Conservation (phyloP, 139 green algal genomes). For the Ulvella scutata region DNA sequence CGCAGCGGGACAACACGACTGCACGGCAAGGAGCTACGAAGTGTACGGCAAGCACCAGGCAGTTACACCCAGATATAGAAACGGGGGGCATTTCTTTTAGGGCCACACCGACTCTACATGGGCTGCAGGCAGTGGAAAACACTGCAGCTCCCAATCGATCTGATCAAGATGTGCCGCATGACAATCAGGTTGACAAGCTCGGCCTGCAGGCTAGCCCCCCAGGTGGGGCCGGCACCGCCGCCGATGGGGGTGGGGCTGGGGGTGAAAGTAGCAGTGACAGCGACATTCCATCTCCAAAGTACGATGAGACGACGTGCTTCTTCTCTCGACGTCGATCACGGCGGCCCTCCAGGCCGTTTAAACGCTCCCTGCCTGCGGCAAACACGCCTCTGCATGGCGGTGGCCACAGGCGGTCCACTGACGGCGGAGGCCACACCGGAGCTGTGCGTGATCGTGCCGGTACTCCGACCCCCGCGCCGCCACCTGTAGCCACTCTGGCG, state of each 20-base stretch:
- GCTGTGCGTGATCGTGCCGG: background rate
- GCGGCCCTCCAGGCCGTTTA: background rate
- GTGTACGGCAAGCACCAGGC: no score
- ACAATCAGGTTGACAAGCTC: no score
- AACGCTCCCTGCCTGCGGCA: background rate
- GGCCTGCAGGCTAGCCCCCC: no score
- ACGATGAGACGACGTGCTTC: constrained; percentile 73
- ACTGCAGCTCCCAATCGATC: no score
- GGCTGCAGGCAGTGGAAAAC: no score
- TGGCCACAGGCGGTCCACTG: background rate
- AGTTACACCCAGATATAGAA: no score
- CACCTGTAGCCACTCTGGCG: background rate
- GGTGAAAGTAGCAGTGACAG: constrained; percentile 6
- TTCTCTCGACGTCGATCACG: constrained; percentile 21
- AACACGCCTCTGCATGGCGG: background rate
- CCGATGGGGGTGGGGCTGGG: background rate
- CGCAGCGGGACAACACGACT: no score
- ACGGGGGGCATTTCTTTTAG: no score
- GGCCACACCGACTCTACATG: no score
- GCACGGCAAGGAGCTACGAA: no score
- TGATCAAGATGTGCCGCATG: no score
- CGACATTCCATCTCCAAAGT: constrained; percentile 77
- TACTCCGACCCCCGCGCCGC: background rate
- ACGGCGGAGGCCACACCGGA: background rate
- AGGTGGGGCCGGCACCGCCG: background rate